A percentile compares a stretch with the other conserved stretches of the same genome.
Evolutionary conservation across 2,329 filamentous ascomycete species (phyloP).

Genomic region (Fusarium sambucinum): DNA sequence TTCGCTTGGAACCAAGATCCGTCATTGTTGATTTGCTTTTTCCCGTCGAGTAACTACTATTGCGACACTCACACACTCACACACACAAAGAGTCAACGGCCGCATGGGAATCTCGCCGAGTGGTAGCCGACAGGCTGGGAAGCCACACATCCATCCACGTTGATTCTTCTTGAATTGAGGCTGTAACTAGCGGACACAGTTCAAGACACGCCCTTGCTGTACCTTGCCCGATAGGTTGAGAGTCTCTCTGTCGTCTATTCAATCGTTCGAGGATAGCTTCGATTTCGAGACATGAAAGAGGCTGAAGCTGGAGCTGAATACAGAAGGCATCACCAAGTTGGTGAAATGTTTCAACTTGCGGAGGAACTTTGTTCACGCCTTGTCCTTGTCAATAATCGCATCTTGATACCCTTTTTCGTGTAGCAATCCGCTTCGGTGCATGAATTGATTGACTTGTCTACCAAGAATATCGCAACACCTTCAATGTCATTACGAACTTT

Average conservation of each 20-base stretch:
- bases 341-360: slow-evolving; percentile 17
- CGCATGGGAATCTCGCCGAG: slow-evolving; percentile 42
- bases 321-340: slow-evolving; percentile 2
- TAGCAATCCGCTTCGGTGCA: slow-evolving; percentile 13
- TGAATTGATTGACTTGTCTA: slow-evolving; percentile 4
- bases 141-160: not conserved
- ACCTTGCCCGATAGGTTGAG: too few relatives aligned
- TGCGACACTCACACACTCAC: slow-evolving; percentile 19
- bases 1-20: slow-evolving; percentile 7
- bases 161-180: slow-evolving; percentile 14
- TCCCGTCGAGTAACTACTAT: slow-evolving; percentile 3
- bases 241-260: not conserved
- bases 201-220: slow-evolving; percentile 9
- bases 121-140: slow-evolving; percentile 41
- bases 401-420: slow-evolving; percentile 23
- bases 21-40: not conserved
- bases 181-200: slow-evolving; percentile 31
- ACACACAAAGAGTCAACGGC: slow-evolving; percentile 10
- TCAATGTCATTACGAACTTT: not conserved
- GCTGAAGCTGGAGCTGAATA: slow-evolving; percentile 2
- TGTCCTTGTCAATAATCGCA: slow-evolving; percentile 16
- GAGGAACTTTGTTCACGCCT: slow-evolving; percentile 26
- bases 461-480: slow-evolving; percentile 18
- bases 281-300: not conserved
- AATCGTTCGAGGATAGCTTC: slow-evolving; percentile 5